Conservation (phyloP, 305 asterid genomes). For the Fraxinus latifolia region DNA sequence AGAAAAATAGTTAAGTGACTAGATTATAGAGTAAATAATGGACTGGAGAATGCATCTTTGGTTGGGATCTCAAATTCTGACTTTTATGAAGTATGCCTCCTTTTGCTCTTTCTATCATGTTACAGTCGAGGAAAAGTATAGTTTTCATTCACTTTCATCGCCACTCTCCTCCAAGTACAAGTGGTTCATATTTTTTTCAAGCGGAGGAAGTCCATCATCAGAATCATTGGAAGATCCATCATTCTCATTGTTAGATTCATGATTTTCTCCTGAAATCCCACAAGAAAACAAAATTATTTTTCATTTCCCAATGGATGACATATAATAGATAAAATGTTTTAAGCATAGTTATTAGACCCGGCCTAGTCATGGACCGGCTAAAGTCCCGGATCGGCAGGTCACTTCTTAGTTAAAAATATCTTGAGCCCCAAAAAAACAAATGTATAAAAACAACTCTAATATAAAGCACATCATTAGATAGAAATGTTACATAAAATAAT, state of each 20-base stretch:
- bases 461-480: not conserved
- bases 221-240: conserved; percentile 50
- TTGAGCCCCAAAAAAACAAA: not conserved
- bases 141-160: conserved; percentile 53
- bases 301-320: not conserved
- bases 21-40: not conserved
- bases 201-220: conserved; percentile 89
- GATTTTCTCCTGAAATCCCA: conserved; percentile 39
- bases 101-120: not conserved
- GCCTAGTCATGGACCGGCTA: not conserved
- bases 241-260: conserved; percentile 30
- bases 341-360: not conserved
- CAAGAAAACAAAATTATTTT: not conserved
- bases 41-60: not conserved
- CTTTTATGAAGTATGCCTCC: not conserved
- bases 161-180: conserved; percentile 49
- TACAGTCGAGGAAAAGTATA: not conserved
- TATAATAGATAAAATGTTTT: not conserved
- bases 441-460: not conserved
- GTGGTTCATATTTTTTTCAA: conserved; percentile 84
- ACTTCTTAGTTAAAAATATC: not conserved
- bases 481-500: no score
- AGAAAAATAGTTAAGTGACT: not conserved
- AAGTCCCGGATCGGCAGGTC: not conserved
- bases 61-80: not conserved